Conservation (phyloP, 306 rosid species). For the Mimosa pudica region DNA sequence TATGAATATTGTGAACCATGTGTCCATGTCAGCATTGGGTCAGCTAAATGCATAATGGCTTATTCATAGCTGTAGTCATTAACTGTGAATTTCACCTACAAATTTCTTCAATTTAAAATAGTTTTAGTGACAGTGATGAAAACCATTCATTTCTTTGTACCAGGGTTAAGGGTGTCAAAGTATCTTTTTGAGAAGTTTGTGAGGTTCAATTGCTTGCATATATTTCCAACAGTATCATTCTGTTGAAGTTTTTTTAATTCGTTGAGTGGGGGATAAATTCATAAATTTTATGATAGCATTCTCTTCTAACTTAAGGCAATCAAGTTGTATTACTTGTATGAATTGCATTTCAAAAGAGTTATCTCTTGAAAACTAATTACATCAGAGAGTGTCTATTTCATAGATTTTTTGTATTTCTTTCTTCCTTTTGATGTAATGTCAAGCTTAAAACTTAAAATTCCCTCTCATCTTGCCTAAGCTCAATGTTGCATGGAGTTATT, state of each 20-base stretch:
- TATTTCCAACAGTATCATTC: not conserved
- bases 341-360: conserved; percentile 34
- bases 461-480: not conserved
- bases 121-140: not conserved
- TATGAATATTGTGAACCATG: not conserved
- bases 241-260: not conserved
- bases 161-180: not conserved
- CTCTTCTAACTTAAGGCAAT: not conserved
- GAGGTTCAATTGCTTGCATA: not conserved
- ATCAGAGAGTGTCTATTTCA: not conserved
- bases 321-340: not conserved
- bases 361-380: conserved; percentile 28
- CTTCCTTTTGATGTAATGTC: not conserved
- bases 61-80: not conserved
- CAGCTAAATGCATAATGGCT: not conserved
- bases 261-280: conserved; percentile 25
- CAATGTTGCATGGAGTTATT: not conserved
- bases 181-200: not conserved
- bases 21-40: too few species aligned
- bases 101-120: not conserved
- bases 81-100: not conserved
- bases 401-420: conserved; percentile 8
- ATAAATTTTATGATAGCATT: not conserved
- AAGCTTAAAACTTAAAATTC: not conserved
- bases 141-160: not conserved